Percentiles rank a stretch among this genome's conserved stretches.
Evolutionary conservation across 2,329 filamentous ascomycete genomes (phyloP).

Genomic region (Geosmithia flava): DNA sequence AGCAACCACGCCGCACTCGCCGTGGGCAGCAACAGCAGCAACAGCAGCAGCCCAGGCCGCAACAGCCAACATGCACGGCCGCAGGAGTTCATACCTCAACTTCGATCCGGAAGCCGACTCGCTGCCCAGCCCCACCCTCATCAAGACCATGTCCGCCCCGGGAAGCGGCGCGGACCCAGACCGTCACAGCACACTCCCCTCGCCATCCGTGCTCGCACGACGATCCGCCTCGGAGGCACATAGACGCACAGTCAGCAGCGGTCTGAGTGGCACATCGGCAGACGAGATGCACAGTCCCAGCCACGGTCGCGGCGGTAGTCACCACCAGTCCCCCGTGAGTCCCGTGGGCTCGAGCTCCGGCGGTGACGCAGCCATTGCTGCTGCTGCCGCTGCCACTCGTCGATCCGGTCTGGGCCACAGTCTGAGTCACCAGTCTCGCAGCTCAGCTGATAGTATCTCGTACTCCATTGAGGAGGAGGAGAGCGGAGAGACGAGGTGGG

Average conservation of each 20-base stretch:
- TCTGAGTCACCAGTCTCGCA: slow-evolving; percentile 27
- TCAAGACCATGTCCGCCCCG: slow-evolving; percentile 7
- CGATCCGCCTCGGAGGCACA: background rate
- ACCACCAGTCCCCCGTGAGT: background rate
- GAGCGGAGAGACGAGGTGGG: slow-evolving; percentile 49
- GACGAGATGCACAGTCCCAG: background rate
- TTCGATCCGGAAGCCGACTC: slow-evolving; percentile 29
- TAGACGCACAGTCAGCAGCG: background rate
- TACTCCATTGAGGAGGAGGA: slow-evolving; percentile 57
- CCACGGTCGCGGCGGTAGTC: background rate
- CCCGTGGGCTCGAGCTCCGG: background rate
- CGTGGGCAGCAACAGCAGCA: background rate
- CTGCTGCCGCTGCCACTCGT: slow-evolving; percentile 7
- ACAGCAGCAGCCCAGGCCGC: slow-evolving; percentile 2
- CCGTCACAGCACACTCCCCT: background rate
- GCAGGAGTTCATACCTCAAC: slow-evolving; percentile 38
- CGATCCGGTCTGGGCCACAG: background rate
- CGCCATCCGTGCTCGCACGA: background rate
- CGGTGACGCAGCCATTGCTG: background rate
- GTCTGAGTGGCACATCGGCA: background rate
- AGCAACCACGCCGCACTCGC: background rate
- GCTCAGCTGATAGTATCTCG: slow-evolving; percentile 56
- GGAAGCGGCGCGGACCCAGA: background rate
- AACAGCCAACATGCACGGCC: slow-evolving; percentile 11
- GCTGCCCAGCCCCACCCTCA: slow-evolving; percentile 37